Evolutionary conservation across 1,284 basidiomycete species (phyloP), one percentile per base, ranked within the genome.

Genomic region (Apiotrichum gamsii): DNA sequence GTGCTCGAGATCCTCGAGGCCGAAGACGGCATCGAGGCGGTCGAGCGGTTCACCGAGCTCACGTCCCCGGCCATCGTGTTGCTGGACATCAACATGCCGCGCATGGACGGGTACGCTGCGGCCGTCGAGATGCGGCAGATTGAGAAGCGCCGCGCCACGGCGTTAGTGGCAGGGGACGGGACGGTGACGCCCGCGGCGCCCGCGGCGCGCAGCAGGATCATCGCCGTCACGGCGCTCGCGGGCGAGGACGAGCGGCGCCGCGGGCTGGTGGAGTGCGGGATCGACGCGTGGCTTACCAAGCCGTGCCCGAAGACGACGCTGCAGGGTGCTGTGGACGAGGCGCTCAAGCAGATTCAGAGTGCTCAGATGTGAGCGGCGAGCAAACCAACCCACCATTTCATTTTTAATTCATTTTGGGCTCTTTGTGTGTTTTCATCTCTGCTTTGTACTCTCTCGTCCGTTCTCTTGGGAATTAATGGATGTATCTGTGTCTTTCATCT

Each of bases 41-140:
- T 72, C 3, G 54, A 61, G 14, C 54, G 46, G 21, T 72, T 72
- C 55, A 51, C 52, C 33, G 35, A 55, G 5, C 58, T 69, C 28
- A 43, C 35, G 14, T 11, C 24, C 3, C 59, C 58, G 3, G 51
- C 37, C 8, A 59, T 64, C n/a, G 63, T 70, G 9, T 51, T 72
- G 11, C 57, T 70, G 14, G 70, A 72, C 44, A 70, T 72, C 50
- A 72, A 69, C 50, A 72, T 72, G 70, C 70, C 70, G 6, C 57
- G 57, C 15, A 67, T 68, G 60, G 67, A 72, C 51, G 70, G 70
- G 6, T 72, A 63, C 50, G 54, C 60, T 16, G 65, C 70, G 1
- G 61, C 62, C 14, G 36, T 52, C 9, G 64, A 66, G 44, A 67
- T 67, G 65, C 53, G 66, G 13, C 48, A 52, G 25, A 49, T 62